phyloP scores from a whole-genome alignment of 805 yeast species.

The Wickerhamomyces mucosus region DNA sequence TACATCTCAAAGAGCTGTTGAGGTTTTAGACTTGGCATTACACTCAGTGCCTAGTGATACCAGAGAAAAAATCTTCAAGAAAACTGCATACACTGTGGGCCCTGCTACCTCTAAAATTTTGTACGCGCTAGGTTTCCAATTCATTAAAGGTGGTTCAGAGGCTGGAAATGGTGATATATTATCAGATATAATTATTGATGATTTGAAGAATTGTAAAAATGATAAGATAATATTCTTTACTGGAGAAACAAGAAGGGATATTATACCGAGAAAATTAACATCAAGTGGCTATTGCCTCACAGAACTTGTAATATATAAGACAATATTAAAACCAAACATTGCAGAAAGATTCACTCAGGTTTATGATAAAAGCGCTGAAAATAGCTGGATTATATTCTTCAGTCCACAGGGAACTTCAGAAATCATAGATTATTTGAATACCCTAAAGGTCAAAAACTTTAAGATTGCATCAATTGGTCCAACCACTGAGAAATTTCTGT shows the following conservation, averaged over 20 bases:
- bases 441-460: constrained; percentile 15
- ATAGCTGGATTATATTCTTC: constrained; percentile 73
- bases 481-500: constrained; percentile 64
- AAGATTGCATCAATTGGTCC: constrained; percentile 83
- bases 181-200: constrained; percentile 49
- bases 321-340: constrained; percentile 42
- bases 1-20: constrained; percentile 90
- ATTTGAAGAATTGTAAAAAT: constrained; percentile 5
- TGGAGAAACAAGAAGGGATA: constrained; percentile 77
- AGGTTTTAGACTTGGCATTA: constrained; percentile 46
- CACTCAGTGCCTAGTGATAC: constrained; percentile 11
- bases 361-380: constrained; percentile 14
- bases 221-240: constrained; percentile 60
- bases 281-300: constrained; percentile 33
- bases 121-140: constrained; percentile 49
- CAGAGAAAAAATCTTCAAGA: constrained; percentile 26
- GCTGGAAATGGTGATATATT: constrained; percentile 78
- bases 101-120: constrained; percentile 72
- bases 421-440: constrained; percentile 40
- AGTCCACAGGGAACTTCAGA: constrained; percentile 81
- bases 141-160: constrained; percentile 59
- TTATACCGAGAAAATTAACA: constrained; percentile 55
- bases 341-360: constrained; percentile 15
- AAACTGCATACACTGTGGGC: constrained; percentile 79
- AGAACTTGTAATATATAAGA: constrained; percentile 64